phyloP scores from a whole-genome alignment of 176 grass and related monocot genomes.

The Bromus sterilis region DNA sequence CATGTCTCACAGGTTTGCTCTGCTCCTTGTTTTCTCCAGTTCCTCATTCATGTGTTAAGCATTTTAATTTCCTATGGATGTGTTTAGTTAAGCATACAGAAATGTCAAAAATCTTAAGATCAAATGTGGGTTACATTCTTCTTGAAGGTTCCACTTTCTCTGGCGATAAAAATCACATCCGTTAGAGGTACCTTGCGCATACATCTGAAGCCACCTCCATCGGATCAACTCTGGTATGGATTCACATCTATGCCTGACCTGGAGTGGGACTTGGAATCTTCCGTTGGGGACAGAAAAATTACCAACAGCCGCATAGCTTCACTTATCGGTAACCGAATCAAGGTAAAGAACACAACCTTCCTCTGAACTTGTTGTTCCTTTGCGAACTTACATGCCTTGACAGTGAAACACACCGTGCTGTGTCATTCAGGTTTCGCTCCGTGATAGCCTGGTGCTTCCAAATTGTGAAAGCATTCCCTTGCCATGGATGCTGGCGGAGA shows the following conservation, averaged over 20 bases:
- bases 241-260: conserved; percentile 80
- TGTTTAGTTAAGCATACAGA: background rate
- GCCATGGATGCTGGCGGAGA: conserved; percentile 80
- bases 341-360: conserved; percentile 41
- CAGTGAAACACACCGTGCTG: background rate
- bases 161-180: conserved; percentile 62
- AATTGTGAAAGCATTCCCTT: conserved; percentile 86
- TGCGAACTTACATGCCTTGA: conserved; percentile 13
- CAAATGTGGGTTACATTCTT: conserved; percentile 3
- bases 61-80: background rate
- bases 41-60: background rate
- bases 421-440: conserved; percentile 51
- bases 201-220: conserved; percentile 81
- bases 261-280: conserved; percentile 88
- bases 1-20: conserved; percentile 90
- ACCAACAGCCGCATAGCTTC: conserved; percentile 62
- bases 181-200: conserved; percentile 63
- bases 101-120: background rate
- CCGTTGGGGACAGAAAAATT: conserved; percentile 80
- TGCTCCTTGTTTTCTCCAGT: background rate
- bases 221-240: conserved; percentile 94
- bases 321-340: conserved; percentile 70
- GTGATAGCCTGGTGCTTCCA: conserved; percentile 64
- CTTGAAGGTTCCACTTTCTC: conserved; percentile 75
- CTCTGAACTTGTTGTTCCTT: background rate